Base-by-base conservation (phyloP, 2,329 filamentous ascomycete species). In the Pyrenochaeta sp. region DNA sequence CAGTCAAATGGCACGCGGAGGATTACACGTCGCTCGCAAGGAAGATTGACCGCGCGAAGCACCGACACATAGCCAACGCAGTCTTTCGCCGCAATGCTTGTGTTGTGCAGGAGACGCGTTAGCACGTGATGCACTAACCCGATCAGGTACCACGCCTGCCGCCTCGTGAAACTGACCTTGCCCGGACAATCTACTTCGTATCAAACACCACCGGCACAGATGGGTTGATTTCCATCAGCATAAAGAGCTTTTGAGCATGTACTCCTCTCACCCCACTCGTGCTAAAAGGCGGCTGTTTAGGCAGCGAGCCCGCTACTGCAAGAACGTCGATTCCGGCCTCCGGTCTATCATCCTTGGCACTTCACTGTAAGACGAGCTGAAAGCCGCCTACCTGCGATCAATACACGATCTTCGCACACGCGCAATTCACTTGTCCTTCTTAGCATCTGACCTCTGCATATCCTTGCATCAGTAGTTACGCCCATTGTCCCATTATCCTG, bases 281-380 rank as follows among this genome's bases (percentile, higher is more conserved):
- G 36, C 36, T 39, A 19, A 19, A 36, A 39, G 36, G 36, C 15
- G n/a, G 13, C 36, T 2, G 9, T 39, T 19, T 39, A 74, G 72
- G 73, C 73, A 75, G 59, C 68, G 42, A 64, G 47, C 43, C 19
- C 34, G 24, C 44, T 52, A 54, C 40, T 52, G 53, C 48, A 39
- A 27, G 36, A 45, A 32, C 19, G 47, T 51, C 48, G 36, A 54
- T 45, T 52, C 64, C 58, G 55, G 62, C 58, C 54, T 61, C 34
- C 52, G 55, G 54, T 56, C 52, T 54, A 54, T 46, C 50, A 53
- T 48, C 34, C 65, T 68, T 63, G 62, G 69, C 67, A 57, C 30
- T 65, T 67, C 59, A 68, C 59, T 56, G 65, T 67, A 64, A 70
- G 67, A 65, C 55, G 65, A 67, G 69, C 72, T 72, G 66, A 71